phyloP scores from a whole-genome alignment of 163 green algal genomes.

The Prototheca cutis region DNA sequence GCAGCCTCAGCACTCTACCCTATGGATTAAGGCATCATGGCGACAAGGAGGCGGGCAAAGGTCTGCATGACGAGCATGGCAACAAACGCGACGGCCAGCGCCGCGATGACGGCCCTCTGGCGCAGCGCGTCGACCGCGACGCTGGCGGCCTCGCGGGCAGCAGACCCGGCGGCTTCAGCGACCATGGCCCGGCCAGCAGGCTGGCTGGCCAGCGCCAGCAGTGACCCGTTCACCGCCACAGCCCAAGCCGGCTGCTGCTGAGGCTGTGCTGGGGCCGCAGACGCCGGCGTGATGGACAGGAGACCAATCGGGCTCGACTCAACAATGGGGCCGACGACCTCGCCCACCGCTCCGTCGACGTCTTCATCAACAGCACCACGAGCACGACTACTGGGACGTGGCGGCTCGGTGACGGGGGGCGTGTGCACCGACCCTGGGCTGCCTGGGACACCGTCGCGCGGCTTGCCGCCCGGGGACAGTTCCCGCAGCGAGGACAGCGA shows the following conservation, averaged over 20 bases:
- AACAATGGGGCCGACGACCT: no score
- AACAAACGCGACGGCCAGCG: slow-evolving; percentile 3
- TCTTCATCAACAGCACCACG: no score
- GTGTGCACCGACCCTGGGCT: neutral
- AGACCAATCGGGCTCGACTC: no score
- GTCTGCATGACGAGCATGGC: neutral
- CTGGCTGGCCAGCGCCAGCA: slow-evolving; percentile 17
- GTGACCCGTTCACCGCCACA: neutral
- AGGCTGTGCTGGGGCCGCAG: slow-evolving; percentile 1
- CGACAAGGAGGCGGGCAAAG: neutral
- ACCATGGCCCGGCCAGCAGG: slow-evolving; percentile 14
- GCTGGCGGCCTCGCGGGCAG: slow-evolving; percentile 5
- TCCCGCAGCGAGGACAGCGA: neutral
- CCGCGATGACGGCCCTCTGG: neutral
- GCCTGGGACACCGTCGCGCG: neutral
- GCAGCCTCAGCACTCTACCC: no score
- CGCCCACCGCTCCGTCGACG: no score
- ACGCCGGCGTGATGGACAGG: no score
- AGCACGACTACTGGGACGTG: no score
- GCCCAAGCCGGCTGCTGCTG: neutral
- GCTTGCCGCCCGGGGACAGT: neutral
- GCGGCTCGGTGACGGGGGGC: neutral
- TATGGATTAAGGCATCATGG: neutral
- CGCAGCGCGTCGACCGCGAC: neutral
- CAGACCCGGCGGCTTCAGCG: slow-evolving; percentile 10